A percentile compares a stretch with the other conserved stretches of the same genome.
These are phyloP conservation scores for Cephaloascus fragrans DNA, from an alignment of 805 yeast genomes.

Conservation along the genomic window DNA sequence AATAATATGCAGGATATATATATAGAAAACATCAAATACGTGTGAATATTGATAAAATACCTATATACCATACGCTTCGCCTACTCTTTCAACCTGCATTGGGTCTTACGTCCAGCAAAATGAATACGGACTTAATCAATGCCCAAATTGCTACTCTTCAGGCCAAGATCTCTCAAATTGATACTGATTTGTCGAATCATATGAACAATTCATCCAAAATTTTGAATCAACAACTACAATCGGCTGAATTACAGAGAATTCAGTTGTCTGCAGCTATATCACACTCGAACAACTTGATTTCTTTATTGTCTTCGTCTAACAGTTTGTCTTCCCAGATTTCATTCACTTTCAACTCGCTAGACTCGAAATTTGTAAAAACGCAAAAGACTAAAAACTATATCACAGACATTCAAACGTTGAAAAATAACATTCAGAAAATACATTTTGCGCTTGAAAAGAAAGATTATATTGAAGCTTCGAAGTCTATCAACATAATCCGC, in stretches of 20 bases:
- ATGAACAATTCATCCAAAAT: not conserved
- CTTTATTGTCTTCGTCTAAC: not conserved
- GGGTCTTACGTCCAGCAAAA: too few species aligned
- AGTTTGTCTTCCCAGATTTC: not conserved
- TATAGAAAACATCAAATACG: too few species aligned
- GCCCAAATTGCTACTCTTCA: not conserved
- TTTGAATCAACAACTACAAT: not conserved
- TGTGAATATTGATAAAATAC: too few species aligned
- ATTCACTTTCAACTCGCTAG: not conserved
- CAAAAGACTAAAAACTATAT: not conserved
- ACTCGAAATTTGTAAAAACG: not conserved
- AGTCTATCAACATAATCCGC: conserved; percentile 45
- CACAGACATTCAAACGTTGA: not conserved
- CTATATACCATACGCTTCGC: too few species aligned
- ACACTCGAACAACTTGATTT: not conserved
- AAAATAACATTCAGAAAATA: not conserved
- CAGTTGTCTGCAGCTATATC: not conserved
- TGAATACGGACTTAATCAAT: not conserved
- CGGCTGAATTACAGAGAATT: not conserved
- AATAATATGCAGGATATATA: too few species aligned
- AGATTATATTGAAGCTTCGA: conserved; percentile 75
- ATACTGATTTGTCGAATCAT: not conserved
- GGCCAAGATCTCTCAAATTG: not conserved
- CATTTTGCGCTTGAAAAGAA: conserved; percentile 5
- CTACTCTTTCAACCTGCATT: too few species aligned